Conservation (phyloP, 2,329 filamentous ascomycete genomes). For the Trichoderma sp. region DNA sequence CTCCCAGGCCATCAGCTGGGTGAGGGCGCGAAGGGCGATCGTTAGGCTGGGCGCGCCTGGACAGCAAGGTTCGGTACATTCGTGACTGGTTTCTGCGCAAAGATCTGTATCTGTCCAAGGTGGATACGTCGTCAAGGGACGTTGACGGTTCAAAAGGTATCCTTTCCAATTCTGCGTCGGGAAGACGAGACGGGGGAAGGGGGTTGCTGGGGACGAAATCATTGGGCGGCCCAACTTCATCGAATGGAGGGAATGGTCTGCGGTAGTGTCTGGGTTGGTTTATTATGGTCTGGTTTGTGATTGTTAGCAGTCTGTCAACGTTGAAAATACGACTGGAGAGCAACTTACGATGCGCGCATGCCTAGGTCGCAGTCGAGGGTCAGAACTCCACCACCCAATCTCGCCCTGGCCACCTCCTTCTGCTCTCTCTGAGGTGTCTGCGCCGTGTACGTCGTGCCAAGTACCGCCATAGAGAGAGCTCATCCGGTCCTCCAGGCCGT, state of each 20-base stretch:
- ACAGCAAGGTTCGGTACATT: neutral
- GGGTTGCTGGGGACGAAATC: neutral
- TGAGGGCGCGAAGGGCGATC: conserved; percentile 27
- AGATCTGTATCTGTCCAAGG: neutral
- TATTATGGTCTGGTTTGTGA: conserved; percentile 27
- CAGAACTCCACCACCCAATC: conserved; percentile 36
- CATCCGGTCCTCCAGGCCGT: conserved; percentile 38
- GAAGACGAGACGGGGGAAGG: conserved; percentile 1
- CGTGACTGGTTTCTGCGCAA: conserved; percentile 19
- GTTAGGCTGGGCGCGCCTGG: neutral
- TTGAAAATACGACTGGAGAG: neutral
- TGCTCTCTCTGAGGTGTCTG: conserved; percentile 28
- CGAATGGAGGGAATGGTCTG: neutral
- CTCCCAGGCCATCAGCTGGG: conserved; percentile 73
- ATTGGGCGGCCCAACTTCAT: neutral
- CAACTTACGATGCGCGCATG: conserved; percentile 35
- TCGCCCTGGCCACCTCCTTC: conserved; percentile 28
- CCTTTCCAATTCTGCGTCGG: neutral
- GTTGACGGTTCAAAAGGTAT: conserved; percentile 4
- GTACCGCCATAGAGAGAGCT: conserved; percentile 34
- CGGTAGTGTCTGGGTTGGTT: conserved; percentile 1
- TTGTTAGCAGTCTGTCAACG: neutral
- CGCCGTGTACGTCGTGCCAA: conserved; percentile 26
- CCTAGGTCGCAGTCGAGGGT: conserved; percentile 31
- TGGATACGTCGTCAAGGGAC: conserved; percentile 4